Percentiles rank a stretch among this genome's conserved stretches.
These are phyloP conservation scores for Hyphodiscus hymeniophilus DNA, from an alignment of 495 filamentous ascomycete genomes.

Conservation along the genomic window DNA sequence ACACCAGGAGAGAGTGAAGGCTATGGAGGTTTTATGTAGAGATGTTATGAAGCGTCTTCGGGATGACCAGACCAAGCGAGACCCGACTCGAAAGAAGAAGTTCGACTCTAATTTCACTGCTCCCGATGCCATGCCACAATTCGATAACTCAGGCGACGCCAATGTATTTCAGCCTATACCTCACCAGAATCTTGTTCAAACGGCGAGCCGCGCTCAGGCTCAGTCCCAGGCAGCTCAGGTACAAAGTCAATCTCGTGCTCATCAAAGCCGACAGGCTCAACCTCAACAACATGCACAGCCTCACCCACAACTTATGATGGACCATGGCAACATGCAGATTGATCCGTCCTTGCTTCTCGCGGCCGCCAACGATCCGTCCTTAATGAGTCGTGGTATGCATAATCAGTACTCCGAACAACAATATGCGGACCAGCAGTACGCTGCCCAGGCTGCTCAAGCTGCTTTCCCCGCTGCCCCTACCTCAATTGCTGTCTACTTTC, in stretches of 20 bases:
- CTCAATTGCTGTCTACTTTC: conserved; percentile 54
- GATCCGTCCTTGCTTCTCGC: conserved; percentile 47
- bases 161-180: conserved; percentile 23
- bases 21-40: conserved; percentile 59
- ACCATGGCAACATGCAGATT: conserved; percentile 53
- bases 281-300: conserved; percentile 24
- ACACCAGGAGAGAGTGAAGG: conserved; percentile 50
- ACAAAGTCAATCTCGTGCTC: conserved; percentile 3
- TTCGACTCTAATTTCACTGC: conserved; percentile 20
- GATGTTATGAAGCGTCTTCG: conserved; percentile 71
- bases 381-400: conserved; percentile 29
- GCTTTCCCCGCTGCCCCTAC: conserved; percentile 29
- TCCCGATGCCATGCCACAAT: conserved; percentile 4
- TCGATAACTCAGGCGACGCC: background rate
- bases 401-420: conserved; percentile 39
- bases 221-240: conserved; percentile 21
- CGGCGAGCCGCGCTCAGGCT: conserved; percentile 21
- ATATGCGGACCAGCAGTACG: conserved; percentile 32
- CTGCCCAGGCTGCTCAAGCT: conserved; percentile 25
- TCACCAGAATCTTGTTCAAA: conserved; percentile 23
- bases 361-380: conserved; percentile 19
- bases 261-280: conserved; percentile 3
- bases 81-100: conserved; percentile 44
- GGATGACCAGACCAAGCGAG: conserved; percentile 54
- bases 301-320: conserved; percentile 38